Evolutionary conservation across 352 stramenopile genomes (phyloP).

Genomic region (Phytophthora podocarpi): DNA sequence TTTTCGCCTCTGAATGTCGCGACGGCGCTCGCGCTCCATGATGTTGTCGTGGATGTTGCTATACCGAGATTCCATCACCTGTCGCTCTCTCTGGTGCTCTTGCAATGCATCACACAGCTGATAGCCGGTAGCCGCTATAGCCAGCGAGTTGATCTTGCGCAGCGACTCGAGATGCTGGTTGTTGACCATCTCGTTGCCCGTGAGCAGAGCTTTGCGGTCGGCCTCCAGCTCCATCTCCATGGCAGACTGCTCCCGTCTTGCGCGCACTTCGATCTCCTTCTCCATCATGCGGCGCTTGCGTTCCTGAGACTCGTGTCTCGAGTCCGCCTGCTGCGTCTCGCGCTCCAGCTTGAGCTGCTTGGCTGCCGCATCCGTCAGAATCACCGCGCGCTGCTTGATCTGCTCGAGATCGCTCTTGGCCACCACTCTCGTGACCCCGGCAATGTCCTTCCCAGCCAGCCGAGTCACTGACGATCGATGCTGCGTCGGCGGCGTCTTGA

Average conservation of each 20-base stretch:
- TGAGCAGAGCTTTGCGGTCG: slow-evolving; percentile 67
- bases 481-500: slow-evolving; percentile 24
- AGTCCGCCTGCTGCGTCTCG: slow-evolving; percentile 44
- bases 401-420: slow-evolving; percentile 41
- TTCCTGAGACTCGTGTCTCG: slow-evolving; percentile 64
- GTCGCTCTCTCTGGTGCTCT: slow-evolving; percentile 46
- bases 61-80: slow-evolving; percentile 58
- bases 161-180: slow-evolving; percentile 70
- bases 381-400: slow-evolving; percentile 67
- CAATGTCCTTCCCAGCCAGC: slow-evolving; percentile 64
- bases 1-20: slow-evolving; percentile 61
- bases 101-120: slow-evolving; percentile 65
- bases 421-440: slow-evolving; percentile 47
- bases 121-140: slow-evolving; percentile 64
- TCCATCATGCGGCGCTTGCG: slow-evolving; percentile 80
- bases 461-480: slow-evolving; percentile 48
- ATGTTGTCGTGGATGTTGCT: slow-evolving; percentile 73
- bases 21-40: slow-evolving; percentile 70
- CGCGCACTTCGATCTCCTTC: slow-evolving; percentile 73
- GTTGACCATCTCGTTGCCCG: slow-evolving; percentile 59
- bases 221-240: slow-evolving; percentile 78
- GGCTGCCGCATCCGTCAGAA: slow-evolving; percentile 58
- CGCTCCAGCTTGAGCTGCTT: slow-evolving; percentile 45
- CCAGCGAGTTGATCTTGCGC: slow-evolving; percentile 71
- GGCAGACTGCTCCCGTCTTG: slow-evolving; percentile 65